Evolutionary conservation across 495 filamentous ascomycete genomes (phyloP).

Genomic region (Tetracladium marchalianum): DNA sequence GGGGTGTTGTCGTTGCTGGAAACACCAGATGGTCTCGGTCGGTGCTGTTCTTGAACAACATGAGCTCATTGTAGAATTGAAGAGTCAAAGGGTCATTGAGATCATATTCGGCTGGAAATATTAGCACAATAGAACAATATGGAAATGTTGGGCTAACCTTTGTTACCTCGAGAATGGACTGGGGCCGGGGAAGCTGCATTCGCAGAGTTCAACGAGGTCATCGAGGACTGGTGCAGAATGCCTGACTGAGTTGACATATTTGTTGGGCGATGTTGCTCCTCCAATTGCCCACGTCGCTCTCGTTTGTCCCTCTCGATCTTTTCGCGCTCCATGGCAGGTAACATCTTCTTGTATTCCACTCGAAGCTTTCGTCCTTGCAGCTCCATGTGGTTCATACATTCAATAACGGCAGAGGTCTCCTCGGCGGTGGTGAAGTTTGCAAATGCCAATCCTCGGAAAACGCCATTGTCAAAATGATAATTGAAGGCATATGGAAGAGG

Average conservation of each 20-base stretch:
- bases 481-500: conserved; percentile 98
- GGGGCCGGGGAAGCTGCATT: conserved; percentile 68
- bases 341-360: conserved; percentile 99
- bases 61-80: conserved; percentile 77
- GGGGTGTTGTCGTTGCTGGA: conserved; percentile 65
- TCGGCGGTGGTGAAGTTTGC: conserved; percentile 96
- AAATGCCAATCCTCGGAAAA: conserved; percentile 92
- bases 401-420: conserved; percentile 85
- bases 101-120: conserved; percentile 54
- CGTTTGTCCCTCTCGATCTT: conserved; percentile 96
- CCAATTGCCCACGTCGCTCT: conserved; percentile 88
- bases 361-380: conserved; percentile 87
- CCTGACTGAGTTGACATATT: conserved; percentile 29
- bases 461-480: conserved; percentile 97
- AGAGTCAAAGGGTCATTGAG: conserved; percentile 86
- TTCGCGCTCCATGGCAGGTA: conserved; percentile 86
- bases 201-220: conserved; percentile 65
- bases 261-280: conserved; percentile 87
- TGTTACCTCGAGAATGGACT: conserved; percentile 14
- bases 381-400: conserved; percentile 87
- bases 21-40: conserved; percentile 74
- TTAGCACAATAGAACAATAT: conserved; percentile 18
- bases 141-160: background rate
- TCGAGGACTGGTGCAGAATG: conserved; percentile 73
- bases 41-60: conserved; percentile 76